Evolutionary conservation across 495 filamentous ascomycete genomes (phyloP), one percentile per base, ranked within the genome.

Genomic region (Extremus antarcticus): DNA sequence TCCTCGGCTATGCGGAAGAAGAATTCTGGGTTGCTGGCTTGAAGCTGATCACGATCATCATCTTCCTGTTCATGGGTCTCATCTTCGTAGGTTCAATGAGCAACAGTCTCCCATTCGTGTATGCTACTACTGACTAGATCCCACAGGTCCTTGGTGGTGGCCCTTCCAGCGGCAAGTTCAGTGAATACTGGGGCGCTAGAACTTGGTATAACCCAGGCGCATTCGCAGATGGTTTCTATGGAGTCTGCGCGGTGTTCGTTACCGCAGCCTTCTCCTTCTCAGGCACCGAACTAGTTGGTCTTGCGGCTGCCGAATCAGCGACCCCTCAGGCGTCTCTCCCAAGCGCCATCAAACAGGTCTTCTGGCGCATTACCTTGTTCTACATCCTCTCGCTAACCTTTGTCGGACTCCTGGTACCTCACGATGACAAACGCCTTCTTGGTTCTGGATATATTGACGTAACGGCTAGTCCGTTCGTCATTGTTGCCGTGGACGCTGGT

Each of bases 221-320:
- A 1, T 86, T 88, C 69, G 64, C 67, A n/a, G 78, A 85, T 59
- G 81, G 81, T 41, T 86, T 87, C 74, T 79, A 82, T 55, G 84
- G 84, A 13, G 80, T 85, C 64, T 78, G 78, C 58, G 68, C 74
- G 8, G 81, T 85, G 47, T 83, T 85, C 68, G 79, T 83, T 43
- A 77, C 78, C 15, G 82, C 83, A 25, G 77, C 81, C 55, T 86
- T 87, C 61, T 71, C 84, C 35, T 85, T 86, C 64, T 73, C 72
- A 21, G 84, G 84, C 32, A 84, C 81, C 1, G 75, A 78, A 56
- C 68, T 75, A 29, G 64, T 68, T 39, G 75, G 73, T 55, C 64
- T 76, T 21, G 72, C 74, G 20, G 73, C 73, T 23, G 73, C 73
- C 35, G 73, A 76, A 56, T 65, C 73, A 10, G 65, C 63, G 43